Percentiles rank a stretch among this genome's conserved stretches.
These are phyloP conservation scores for Trichoderma lentiforme DNA, from an alignment of 2,329 filamentous ascomycete species.

Conservation along the genomic window DNA sequence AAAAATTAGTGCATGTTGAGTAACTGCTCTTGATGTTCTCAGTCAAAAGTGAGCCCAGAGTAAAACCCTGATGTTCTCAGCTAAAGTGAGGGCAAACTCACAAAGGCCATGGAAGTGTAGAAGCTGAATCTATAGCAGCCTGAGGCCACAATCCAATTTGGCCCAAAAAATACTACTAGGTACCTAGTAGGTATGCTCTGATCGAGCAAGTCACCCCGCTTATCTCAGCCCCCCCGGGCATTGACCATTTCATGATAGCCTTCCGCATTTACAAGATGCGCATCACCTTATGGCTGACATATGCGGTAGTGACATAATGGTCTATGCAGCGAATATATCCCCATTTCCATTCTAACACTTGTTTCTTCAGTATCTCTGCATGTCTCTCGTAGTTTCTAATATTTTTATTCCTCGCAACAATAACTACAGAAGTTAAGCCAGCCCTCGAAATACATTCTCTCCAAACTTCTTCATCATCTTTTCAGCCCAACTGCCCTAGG, in stretches of 20 bases:
- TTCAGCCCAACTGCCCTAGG: too few relatives aligned
- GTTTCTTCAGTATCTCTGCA: background rate
- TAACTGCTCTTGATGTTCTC: background rate
- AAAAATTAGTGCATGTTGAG: background rate
- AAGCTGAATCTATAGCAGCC: background rate
- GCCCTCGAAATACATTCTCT: background rate
- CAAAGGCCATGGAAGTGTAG: background rate
- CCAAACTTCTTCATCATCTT: background rate
- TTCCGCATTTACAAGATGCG: background rate
- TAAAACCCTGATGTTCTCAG: background rate
- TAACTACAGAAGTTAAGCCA: background rate
- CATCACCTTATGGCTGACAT: background rate
- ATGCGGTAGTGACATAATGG: background rate
- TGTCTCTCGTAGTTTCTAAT: background rate
- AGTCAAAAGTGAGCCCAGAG: background rate
- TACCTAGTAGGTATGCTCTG: background rate
- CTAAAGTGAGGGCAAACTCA: background rate
- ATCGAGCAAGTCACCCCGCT: background rate
- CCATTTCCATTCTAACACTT: background rate
- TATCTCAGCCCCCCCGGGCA: background rate
- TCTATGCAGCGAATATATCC: background rate
- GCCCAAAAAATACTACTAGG: too few relatives aligned
- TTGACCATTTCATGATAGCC: background rate
- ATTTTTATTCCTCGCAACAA: background rate
- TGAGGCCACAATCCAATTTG: background rate